These are phyloP conservation scores for Stevia rebaudiana DNA, from an alignment of 140 eudicot species.

Conservation along the genomic window DNA sequence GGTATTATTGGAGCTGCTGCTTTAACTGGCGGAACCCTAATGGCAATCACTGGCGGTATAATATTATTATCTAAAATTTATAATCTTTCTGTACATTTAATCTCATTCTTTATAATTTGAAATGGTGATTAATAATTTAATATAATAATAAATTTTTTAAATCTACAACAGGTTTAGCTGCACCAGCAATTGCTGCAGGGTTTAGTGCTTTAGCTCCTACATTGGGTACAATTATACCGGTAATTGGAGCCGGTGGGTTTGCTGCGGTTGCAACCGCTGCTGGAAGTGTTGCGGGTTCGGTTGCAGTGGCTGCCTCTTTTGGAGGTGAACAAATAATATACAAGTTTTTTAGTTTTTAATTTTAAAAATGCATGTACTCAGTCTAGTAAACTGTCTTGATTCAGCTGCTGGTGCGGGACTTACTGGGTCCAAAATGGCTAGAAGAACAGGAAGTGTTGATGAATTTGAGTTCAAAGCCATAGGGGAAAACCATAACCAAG, in stretches of 20 bases:
- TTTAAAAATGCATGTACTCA: conserved; percentile 2
- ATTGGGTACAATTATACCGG: conserved; percentile 79
- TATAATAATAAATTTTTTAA: too few species aligned
- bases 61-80: neutral
- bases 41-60: conserved; percentile 96
- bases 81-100: neutral
- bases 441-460: conserved; percentile 87
- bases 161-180: conserved; percentile 83
- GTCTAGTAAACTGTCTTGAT: conserved; percentile 1
- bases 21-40: conserved; percentile 92
- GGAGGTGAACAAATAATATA: conserved; percentile 59
- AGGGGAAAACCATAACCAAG: conserved; percentile 85
- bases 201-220: conserved; percentile 99
- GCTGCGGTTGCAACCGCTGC: conserved; percentile 98
- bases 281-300: conserved; percentile 98
- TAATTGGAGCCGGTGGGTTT: conserved; percentile 92
- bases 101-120: conserved; percentile 8
- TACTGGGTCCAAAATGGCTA: conserved; percentile 88
- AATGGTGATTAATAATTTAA: neutral
- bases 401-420: conserved; percentile 99
- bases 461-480: conserved; percentile 89
- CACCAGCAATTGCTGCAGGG: conserved; percentile 99
- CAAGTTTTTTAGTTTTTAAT: neutral
- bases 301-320: conserved; percentile 98
- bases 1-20: conserved; percentile 99